phyloP scores from a whole-genome alignment of 2,329 filamentous ascomycete genomes.

The Apiospora saccharicola region DNA sequence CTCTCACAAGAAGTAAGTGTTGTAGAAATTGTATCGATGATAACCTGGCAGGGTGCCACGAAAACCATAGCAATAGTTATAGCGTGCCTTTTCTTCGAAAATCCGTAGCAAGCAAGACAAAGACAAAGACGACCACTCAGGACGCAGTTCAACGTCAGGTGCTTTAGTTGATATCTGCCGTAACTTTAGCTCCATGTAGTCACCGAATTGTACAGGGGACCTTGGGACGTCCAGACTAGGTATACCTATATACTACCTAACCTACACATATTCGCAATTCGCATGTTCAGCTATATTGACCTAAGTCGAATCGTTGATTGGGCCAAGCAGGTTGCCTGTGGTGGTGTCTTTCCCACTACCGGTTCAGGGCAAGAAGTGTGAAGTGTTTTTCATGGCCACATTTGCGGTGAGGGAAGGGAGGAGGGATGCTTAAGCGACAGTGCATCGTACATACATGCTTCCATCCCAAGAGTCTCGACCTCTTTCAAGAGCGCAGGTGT shows the following conservation, averaged over 20 bases:
- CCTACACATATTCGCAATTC: not conserved
- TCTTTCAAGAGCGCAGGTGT: not conserved
- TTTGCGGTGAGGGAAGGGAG: not conserved
- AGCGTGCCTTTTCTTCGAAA: too few species aligned
- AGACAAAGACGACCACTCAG: too few species aligned
- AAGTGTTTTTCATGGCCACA: not conserved
- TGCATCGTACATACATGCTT: not conserved
- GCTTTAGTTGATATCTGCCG: not conserved
- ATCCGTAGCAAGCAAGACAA: too few species aligned
- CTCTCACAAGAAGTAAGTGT: too few species aligned
- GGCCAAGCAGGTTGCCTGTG: not conserved
- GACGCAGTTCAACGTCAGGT: not conserved
- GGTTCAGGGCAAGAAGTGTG: not conserved
- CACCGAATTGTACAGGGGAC: too few species aligned
- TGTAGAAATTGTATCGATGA: too few species aligned
- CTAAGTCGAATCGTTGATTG: not conserved
- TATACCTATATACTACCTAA: too few species aligned
- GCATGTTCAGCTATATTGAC: not conserved
- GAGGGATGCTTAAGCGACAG: not conserved
- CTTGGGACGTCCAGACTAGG: too few species aligned
- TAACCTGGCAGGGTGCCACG: too few species aligned
- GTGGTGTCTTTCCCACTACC: not conserved
- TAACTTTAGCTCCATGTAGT: not conserved
- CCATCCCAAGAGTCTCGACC: constrained; percentile 9
- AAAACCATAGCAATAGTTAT: too few species aligned